phyloP scores from a whole-genome alignment of 2,329 filamentous ascomycete species.

The Claviceps monticola region DNA sequence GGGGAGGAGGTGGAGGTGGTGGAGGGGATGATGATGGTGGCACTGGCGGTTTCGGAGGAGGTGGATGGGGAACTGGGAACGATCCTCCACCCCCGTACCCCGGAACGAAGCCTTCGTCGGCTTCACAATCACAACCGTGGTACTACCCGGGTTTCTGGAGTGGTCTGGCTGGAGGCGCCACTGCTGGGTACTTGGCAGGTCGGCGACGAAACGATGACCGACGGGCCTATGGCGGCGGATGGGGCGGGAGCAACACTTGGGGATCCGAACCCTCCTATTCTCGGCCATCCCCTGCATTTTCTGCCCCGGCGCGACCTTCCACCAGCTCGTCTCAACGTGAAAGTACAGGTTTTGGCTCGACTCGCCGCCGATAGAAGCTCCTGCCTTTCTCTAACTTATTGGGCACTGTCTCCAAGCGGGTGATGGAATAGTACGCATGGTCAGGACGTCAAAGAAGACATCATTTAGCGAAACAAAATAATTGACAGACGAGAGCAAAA shows the following conservation, averaged over 20 bases:
- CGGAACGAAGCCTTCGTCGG: conserved; percentile 21
- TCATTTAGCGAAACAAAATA: too few relatives aligned
- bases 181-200: conserved; percentile 52
- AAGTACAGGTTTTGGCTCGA: conserved; percentile 62
- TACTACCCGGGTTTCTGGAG: conserved; percentile 60
- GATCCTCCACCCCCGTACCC: conserved; percentile 38
- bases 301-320: conserved; percentile 14
- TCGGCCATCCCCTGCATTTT: conserved; percentile 15
- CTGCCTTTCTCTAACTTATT: background rate
- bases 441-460: too few relatives aligned
- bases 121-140: conserved; percentile 35
- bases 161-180: conserved; percentile 52
- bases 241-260: conserved; percentile 16
- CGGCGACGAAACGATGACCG: conserved; percentile 23
- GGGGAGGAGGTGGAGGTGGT: conserved; percentile 17
- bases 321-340: conserved; percentile 38
- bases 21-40: background rate
- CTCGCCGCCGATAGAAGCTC: conserved; percentile 36
- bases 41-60: conserved; percentile 16
- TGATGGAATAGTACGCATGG: too few relatives aligned
- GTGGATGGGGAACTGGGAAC: conserved; percentile 26
- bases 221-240: conserved; percentile 11
- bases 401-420: too few relatives aligned
- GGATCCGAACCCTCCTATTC: conserved; percentile 9
- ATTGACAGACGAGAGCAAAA: background rate